Conservation (phyloP, 106 monocot genomes). For the Dendrobium catenatum region DNA sequence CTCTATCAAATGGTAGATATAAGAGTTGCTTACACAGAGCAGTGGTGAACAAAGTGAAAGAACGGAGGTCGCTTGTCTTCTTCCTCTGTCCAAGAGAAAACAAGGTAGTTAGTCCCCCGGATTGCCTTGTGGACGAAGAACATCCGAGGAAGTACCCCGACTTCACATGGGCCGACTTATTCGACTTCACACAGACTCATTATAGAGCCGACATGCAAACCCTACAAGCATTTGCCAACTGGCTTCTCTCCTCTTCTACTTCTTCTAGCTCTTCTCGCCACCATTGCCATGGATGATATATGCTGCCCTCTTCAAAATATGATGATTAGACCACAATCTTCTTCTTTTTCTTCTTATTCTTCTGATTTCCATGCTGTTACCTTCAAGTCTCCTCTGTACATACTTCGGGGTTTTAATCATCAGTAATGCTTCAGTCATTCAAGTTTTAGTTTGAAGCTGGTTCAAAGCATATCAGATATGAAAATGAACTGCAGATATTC, state of each 20-base stretch:
- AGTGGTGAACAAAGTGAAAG: constrained; percentile 18
- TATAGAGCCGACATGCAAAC: constrained; percentile 24
- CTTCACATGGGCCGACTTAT: constrained; percentile 19
- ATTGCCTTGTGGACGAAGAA: not conserved
- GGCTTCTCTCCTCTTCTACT: not conserved
- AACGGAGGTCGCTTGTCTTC: constrained; percentile 18
- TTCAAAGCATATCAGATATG: too few species aligned
- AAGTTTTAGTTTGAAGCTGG: too few species aligned
- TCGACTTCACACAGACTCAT: constrained; percentile 18
- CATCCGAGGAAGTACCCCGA: constrained; percentile 11
- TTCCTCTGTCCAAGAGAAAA: constrained; percentile 17
- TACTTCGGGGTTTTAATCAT: not conserved
- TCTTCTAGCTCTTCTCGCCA: too few species aligned
- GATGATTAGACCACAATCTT: not conserved
- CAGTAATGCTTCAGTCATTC: not conserved
- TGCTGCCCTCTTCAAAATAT: not conserved
- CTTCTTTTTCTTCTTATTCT: too few species aligned
- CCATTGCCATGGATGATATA: too few species aligned
- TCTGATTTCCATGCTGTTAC: not conserved
- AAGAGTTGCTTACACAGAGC: constrained; percentile 27
- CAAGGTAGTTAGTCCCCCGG: constrained; percentile 11
- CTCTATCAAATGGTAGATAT: constrained; percentile 17
- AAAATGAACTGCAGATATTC: too few species aligned
- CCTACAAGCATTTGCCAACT: constrained; percentile 16
- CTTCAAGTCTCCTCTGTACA: not conserved